Evolutionary conservation across 306 rosid genomes (phyloP).

Genomic region (Cyclanthera cordifolia): DNA sequence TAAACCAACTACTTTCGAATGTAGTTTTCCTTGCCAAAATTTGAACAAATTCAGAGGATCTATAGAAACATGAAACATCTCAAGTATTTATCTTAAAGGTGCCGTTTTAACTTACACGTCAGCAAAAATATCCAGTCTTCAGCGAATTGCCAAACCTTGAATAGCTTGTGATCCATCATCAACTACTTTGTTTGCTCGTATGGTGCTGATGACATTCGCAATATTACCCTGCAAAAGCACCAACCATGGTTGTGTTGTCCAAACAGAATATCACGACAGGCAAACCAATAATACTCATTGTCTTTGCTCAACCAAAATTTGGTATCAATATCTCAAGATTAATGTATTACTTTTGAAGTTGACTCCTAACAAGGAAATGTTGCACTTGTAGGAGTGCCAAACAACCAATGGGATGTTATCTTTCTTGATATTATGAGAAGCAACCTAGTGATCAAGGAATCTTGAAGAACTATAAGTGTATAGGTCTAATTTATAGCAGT

Average conservation of each 20-base stretch:
- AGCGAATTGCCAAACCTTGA: slow-evolving; percentile 65
- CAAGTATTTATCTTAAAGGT: slow-evolving; percentile 2
- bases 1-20: neutral
- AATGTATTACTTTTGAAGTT: neutral
- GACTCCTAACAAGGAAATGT: neutral
- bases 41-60: slow-evolving; percentile 8
- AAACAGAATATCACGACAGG: neutral
- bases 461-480: too few relatives aligned
- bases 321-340: neutral
- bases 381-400: neutral
- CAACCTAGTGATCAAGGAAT: too few relatives aligned
- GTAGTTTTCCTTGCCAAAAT: slow-evolving; percentile 1
- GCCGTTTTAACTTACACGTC: neutral
- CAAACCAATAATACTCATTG: neutral
- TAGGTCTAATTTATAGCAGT: too few relatives aligned
- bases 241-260: neutral
- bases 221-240: slow-evolving; percentile 50
- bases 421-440: too few relatives aligned
- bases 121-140: slow-evolving; percentile 14
- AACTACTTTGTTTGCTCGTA: slow-evolving; percentile 54
- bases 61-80: neutral
- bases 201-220: slow-evolving; percentile 56
- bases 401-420: neutral
- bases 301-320: neutral
- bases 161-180: slow-evolving; percentile 64